Evolutionary conservation across 306 rosid species (phyloP).

Genomic region (Casuarina cunninghamiana): DNA sequence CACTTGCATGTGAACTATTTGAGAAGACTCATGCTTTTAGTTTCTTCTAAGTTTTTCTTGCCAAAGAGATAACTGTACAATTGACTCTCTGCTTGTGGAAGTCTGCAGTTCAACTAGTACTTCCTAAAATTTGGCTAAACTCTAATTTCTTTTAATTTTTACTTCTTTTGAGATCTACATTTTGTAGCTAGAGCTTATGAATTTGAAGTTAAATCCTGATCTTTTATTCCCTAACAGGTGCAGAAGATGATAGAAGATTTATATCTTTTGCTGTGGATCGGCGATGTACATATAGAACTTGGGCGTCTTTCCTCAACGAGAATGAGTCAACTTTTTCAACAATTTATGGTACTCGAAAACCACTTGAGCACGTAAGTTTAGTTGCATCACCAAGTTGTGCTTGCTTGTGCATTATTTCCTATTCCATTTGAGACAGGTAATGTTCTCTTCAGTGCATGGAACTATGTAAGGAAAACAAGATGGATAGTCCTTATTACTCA

Average conservation of each 20-base stretch:
- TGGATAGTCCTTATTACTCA: not conserved
- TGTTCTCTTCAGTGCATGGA: not conserved
- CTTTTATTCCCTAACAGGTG: conserved; percentile 27
- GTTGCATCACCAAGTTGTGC: not conserved
- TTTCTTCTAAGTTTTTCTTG: not conserved
- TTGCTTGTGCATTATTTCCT: not conserved
- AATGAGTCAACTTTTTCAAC: conserved; percentile 32
- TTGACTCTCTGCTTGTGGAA: not conserved
- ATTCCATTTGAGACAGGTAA: not conserved
- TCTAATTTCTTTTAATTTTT: not conserved
- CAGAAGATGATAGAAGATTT: conserved; percentile 22
- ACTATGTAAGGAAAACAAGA: not conserved
- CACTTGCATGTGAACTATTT: not conserved
- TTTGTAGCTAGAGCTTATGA: not conserved
- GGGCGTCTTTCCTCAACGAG: conserved; percentile 14
- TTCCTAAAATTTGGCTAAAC: not conserved
- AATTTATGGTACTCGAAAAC: conserved; percentile 32
- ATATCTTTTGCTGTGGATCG: conserved; percentile 32
- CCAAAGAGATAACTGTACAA: no score
- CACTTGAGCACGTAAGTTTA: conserved; percentile 40
- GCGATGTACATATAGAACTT: conserved; percentile 36
- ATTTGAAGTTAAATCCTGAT: not conserved
- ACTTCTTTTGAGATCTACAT: not conserved
- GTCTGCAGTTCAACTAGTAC: not conserved
- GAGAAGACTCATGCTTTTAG: not conserved